These are phyloP conservation scores for Schrenkiella parvula DNA, from an alignment of 345 rosid genomes.

Conservation along the genomic window DNA sequence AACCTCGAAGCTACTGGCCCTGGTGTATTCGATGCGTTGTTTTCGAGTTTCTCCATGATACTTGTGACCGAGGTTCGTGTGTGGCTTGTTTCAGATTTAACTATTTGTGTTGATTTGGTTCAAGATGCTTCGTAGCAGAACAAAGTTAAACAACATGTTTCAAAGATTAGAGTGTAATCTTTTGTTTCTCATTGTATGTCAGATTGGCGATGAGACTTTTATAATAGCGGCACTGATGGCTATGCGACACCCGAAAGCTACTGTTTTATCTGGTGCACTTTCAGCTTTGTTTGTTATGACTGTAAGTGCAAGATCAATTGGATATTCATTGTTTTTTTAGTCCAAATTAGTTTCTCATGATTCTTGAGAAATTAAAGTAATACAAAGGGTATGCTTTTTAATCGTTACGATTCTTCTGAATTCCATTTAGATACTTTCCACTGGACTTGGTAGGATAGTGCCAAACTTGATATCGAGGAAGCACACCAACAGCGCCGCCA, in stretches of 20 bases:
- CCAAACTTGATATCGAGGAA: conserved; percentile 98
- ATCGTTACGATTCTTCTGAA: background rate
- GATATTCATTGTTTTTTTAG: background rate
- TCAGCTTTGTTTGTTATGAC: conserved; percentile 94
- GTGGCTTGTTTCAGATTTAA: background rate
- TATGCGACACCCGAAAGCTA: conserved; percentile 98
- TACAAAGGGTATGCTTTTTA: conserved; percentile 2
- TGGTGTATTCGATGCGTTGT: conserved; percentile 85
- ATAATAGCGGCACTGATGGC: conserved; percentile 99
- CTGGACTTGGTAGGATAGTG: conserved; percentile 98
- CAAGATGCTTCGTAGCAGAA: background rate
- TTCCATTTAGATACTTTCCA: conserved; percentile 78
- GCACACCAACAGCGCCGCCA: conserved; percentile 98
- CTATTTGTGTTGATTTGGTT: background rate
- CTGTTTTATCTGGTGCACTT: conserved; percentile 89
- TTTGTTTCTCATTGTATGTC: conserved; percentile 6
- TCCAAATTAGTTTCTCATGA: background rate
- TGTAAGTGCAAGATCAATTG: conserved; percentile 40
- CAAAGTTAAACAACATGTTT: background rate
- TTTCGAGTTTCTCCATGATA: conserved; percentile 93
- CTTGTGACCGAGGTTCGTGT: conserved; percentile 87
- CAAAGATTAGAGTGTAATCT: background rate
- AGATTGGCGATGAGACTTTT: conserved; percentile 99
- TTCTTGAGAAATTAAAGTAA: background rate
- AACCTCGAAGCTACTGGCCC: conserved; percentile 60